Base-by-base conservation (phyloP, 192 early-diverging fungal species). In the Podila horticola region DNA sequence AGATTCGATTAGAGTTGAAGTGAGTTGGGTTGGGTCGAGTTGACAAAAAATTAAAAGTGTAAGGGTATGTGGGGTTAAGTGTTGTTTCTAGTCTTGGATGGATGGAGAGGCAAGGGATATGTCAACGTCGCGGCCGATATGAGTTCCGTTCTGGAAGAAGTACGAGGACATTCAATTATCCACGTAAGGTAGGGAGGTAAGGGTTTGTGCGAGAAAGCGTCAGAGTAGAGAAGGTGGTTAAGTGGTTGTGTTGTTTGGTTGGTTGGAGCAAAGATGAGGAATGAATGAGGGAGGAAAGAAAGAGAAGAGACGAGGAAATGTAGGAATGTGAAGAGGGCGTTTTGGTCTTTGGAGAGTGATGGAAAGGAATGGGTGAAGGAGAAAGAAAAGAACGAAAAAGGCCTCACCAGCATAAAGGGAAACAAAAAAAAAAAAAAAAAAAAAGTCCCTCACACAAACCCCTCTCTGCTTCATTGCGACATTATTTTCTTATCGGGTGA, bases 121-220 rank as follows among this genome's bases (percentile, higher is more conserved):
- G 59, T 79, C 76, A 29, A 79, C 76, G 76, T 79, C 76, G 76
- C 76, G 76, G 41, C 76, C 76, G 65, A 79, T 79, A 69, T 79
- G 76, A 41, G 57, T 79, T 72, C 76, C 76, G 76, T 79, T 79
- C 70, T 79, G 76, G 76, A 79, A 79, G 67, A 79, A 79, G 76
- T 79, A 79, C 76, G 76, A 79, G 70, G 70, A 72, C 76, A 79
- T 79, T 64, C 61, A 79, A 55, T n/a, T 55, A 55, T 55, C 52
- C 52, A 55, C 52, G 52, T 55, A 24, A 6, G n/a, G 52, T 24
- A 1, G 9, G 41, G 41, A 55, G 52, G 1, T 36, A 4, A 31
- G 31, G 31, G 20, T n/a, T 55, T n/a, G 20, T 24, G 52, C 20
- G 9, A 24, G 5, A 1, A 8, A n/a, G 6, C 1, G 52, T 1